Evolutionary conservation across 208 protist species (phyloP).

Genomic region (Trypanosoma melophagium): DNA sequence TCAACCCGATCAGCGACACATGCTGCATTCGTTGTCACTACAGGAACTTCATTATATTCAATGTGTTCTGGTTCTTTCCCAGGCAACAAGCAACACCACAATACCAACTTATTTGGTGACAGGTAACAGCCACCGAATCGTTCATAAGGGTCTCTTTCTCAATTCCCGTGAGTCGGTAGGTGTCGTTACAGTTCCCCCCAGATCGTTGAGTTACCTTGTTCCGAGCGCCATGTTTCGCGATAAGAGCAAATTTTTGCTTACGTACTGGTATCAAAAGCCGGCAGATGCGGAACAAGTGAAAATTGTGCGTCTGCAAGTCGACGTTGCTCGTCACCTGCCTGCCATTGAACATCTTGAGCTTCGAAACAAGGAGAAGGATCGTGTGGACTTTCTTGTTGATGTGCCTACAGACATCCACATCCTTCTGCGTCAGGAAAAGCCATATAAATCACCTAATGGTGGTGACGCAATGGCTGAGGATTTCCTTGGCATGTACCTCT

Average conservation of each 20-base stretch:
- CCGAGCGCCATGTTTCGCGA: constrained; percentile 66
- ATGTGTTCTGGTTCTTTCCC: constrained; percentile 52
- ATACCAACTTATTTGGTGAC: constrained; percentile 81
- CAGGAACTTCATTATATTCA: constrained; percentile 75
- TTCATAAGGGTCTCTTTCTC: constrained; percentile 64
- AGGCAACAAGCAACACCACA: constrained; percentile 35
- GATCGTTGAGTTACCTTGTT: constrained; percentile 78
- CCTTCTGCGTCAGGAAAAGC: constrained; percentile 71
- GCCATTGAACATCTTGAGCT: constrained; percentile 73
- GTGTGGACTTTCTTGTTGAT: constrained; percentile 82
- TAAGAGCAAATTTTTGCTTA: constrained; percentile 82
- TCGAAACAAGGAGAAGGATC: constrained; percentile 41
- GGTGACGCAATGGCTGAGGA: constrained; percentile 72
- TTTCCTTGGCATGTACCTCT: constrained; percentile 75
- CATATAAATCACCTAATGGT: constrained; percentile 46
- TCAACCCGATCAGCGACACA: constrained; percentile 77
- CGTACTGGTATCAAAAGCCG: constrained; percentile 60
- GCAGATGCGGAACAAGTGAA: constrained; percentile 43
- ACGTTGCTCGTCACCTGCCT: constrained; percentile 62
- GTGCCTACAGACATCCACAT: constrained; percentile 73
- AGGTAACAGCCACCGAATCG: constrained; percentile 73
- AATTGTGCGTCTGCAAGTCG: constrained; percentile 39
- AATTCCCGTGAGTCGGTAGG: constrained; percentile 65
- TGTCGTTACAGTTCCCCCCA: constrained; percentile 58
- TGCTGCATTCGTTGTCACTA: constrained; percentile 59